phyloP scores from a whole-genome alignment of 495 filamentous ascomycete genomes.

The Penicillium paxilli region DNA sequence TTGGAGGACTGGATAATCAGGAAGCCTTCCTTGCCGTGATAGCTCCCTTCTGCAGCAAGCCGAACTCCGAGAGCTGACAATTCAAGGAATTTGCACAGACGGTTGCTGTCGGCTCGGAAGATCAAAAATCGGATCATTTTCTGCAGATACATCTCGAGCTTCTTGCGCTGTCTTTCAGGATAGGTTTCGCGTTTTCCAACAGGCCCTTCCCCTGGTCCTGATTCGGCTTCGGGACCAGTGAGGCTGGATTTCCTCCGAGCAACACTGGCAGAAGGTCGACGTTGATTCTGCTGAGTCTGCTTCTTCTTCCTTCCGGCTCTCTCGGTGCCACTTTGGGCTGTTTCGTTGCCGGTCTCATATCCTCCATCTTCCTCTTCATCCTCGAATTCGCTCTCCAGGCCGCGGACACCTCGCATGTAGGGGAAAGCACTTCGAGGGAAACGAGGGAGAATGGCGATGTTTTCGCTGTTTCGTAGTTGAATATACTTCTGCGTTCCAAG shows the following conservation, averaged over 20 bases:
- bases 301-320: constrained; percentile 57
- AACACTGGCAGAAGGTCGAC: constrained; percentile 55
- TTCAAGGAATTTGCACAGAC: constrained; percentile 94
- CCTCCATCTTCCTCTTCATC: constrained; percentile 76
- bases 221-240: constrained; percentile 45
- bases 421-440: constrained; percentile 93
- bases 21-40: constrained; percentile 96
- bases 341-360: constrained; percentile 57
- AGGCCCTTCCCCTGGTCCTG: constrained; percentile 41
- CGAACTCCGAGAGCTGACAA: constrained; percentile 93
- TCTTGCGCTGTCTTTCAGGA: constrained; percentile 73
- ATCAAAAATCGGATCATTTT: constrained; percentile 93
- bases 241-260: constrained; percentile 58
- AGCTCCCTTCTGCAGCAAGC: constrained; percentile 91
- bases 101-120: constrained; percentile 92
- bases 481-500: constrained; percentile 78
- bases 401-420: constrained; percentile 79
- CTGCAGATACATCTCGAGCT: constrained; percentile 89
- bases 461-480: constrained; percentile 55
- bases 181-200: constrained; percentile 54
- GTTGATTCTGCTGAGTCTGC: constrained; percentile 34
- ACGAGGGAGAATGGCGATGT: constrained; percentile 65
- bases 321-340: constrained; percentile 56
- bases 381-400: constrained; percentile 73
- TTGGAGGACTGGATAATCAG: constrained; percentile 88